Conservation (phyloP, 2,329 filamentous ascomycete genomes). For the Cercospora janseana region DNA sequence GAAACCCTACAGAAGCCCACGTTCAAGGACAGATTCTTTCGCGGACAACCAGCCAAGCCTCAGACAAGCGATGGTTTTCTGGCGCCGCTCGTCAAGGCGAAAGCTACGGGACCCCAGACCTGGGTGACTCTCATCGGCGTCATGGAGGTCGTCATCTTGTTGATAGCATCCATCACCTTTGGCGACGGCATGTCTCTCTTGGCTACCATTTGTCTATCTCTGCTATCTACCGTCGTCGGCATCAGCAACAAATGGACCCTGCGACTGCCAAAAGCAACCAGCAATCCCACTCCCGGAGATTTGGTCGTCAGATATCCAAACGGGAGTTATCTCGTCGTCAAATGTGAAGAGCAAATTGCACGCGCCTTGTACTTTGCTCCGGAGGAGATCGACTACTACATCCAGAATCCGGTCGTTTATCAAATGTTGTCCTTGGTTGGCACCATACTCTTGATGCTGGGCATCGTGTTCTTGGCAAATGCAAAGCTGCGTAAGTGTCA, state of each 20-base stretch:
- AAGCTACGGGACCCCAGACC: slow-evolving; percentile 47
- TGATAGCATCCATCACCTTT: slow-evolving; percentile 46
- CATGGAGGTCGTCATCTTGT: slow-evolving; percentile 43
- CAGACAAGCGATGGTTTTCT: background rate
- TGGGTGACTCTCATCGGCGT: slow-evolving; percentile 48
- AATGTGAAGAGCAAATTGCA: slow-evolving; percentile 51
- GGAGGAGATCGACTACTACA: slow-evolving; percentile 49
- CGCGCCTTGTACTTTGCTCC: slow-evolving; percentile 54
- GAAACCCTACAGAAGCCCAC: background rate
- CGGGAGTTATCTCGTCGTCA: slow-evolving; percentile 51
- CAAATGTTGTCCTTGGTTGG: slow-evolving; percentile 50
- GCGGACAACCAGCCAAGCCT: slow-evolving; percentile 37
- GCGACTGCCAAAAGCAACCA: slow-evolving; percentile 40
- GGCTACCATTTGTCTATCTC: slow-evolving; percentile 48
- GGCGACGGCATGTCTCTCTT: slow-evolving; percentile 53
- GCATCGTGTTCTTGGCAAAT: slow-evolving; percentile 53
- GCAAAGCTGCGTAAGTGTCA: slow-evolving; percentile 39
- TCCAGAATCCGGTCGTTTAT: slow-evolving; percentile 44
- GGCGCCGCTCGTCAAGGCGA: slow-evolving; percentile 42
- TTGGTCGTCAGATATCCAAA: slow-evolving; percentile 53
- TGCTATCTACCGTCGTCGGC: slow-evolving; percentile 51
- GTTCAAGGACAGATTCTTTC: slow-evolving; percentile 37
- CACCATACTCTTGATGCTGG: slow-evolving; percentile 53
- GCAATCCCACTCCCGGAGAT: slow-evolving; percentile 41
- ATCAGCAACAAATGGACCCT: slow-evolving; percentile 52